A percentile compares a stretch with the other conserved stretches of the same genome.
phyloP scores from a whole-genome alignment of 768 basidiomycete genomes.

The Dentipellis sp. region DNA sequence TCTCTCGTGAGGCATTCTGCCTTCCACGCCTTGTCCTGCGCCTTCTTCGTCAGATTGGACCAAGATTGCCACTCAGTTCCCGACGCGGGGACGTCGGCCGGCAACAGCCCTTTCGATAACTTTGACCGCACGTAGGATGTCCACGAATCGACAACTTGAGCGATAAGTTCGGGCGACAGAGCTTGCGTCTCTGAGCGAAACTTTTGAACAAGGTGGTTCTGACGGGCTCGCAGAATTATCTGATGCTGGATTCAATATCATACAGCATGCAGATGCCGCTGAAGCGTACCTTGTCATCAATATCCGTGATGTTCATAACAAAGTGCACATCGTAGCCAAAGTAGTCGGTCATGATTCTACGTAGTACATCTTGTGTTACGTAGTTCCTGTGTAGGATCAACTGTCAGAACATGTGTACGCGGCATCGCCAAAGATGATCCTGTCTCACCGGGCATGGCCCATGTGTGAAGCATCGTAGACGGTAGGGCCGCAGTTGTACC shows the following conservation, averaged over 20 bases:
- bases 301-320: slow-evolving; percentile 99
- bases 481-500: slow-evolving; percentile 99
- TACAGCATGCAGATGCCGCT: not conserved
- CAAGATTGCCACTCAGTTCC: slow-evolving; percentile 49
- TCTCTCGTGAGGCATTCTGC: slow-evolving; percentile 65
- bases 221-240: slow-evolving; percentile 92
- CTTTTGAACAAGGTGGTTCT: slow-evolving; percentile 58
- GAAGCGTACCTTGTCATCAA: slow-evolving; percentile 84
- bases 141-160: slow-evolving; percentile 56
- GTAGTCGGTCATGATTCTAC: slow-evolving; percentile 88
- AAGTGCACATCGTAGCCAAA: slow-evolving; percentile 98
- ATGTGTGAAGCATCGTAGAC: slow-evolving; percentile 98
- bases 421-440: not conserved
- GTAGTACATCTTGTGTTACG: slow-evolving; percentile 86
- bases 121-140: slow-evolving; percentile 49
- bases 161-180: slow-evolving; percentile 51
- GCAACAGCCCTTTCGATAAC: slow-evolving; percentile 55
- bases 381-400: slow-evolving; percentile 61
- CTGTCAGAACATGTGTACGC: not conserved
- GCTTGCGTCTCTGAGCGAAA: slow-evolving; percentile 45
- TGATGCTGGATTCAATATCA: slow-evolving; percentile 22
- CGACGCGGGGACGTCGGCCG: slow-evolving; percentile 32
- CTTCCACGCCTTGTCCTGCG: slow-evolving; percentile 51
- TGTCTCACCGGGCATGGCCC: slow-evolving; percentile 86
- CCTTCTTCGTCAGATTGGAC: slow-evolving; percentile 36